Evolutionary conservation across 179 eudicot species (phyloP), one percentile per base, ranked within the genome.

Genomic region (Pouteria campechiana): DNA sequence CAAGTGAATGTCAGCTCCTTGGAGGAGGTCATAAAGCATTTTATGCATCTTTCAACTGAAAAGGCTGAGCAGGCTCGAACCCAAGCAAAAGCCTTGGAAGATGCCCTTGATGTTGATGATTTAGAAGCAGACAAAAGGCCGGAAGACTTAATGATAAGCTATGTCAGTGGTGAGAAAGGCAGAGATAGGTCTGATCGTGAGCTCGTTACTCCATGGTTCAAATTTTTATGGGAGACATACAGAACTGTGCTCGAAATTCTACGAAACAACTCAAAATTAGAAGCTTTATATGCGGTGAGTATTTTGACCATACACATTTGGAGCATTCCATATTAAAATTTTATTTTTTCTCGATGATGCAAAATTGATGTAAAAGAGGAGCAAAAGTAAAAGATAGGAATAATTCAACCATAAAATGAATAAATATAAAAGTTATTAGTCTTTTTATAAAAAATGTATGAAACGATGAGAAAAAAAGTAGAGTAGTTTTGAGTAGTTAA

Each of bases 191-290:
- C 97, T 55, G 97, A 88, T 34, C 79, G 93, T 13, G 94, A 88
- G 52, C 84, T 84, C 55, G 95, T 88, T 22, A 88, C 97, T 4
- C 97, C 97, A 1, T 87, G 96, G 87, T 84, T 88, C 46, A 88
- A 84, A 47, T 88, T 84, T 35, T 54, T 79, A 61, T 86, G 93
- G 81, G 75, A 71, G 59, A 71, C 77, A 0, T 87, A 87, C 61
- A 65, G 96, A 64, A 83, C 87, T 1, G 92, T 87, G 36, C 65
- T 83, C 15, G 96, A 87, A 40, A 75, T 87, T 10, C 48, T 87
- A 31, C 71, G 94, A 48, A 87, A 87, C 70, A 87, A 87, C 71
- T 83, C 96, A 12, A 83, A 76, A 35, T 46, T 87, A 74, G 90
- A 80, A 68, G 69, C 46, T 18, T 79, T 87, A 16, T 87, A 80